These are phyloP conservation scores for Wilhelminamyces savonicus DNA, from an alignment of 805 yeast species.

Conservation along the genomic window DNA sequence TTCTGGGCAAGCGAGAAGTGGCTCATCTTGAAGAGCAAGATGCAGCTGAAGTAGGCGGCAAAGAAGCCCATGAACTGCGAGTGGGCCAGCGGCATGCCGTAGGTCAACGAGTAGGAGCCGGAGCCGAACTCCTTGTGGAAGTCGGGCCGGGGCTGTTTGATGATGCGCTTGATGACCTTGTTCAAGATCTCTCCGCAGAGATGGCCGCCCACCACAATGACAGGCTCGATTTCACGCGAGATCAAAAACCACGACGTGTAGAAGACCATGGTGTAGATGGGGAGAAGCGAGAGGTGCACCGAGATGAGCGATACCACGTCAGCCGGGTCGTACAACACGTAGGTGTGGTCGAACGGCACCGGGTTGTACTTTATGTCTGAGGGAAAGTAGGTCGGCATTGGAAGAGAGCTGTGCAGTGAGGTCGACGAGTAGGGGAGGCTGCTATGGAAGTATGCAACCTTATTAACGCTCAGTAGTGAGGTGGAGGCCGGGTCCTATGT, in stretches of 20 bases:
- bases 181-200: slow-evolving; percentile 70
- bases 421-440: too few species aligned
- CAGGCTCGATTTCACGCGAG: slow-evolving; percentile 81
- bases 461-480: too few species aligned
- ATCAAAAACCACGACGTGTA: slow-evolving; percentile 79
- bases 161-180: slow-evolving; percentile 53
- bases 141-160: slow-evolving; percentile 74
- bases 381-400: too few species aligned
- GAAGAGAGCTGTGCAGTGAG: too few species aligned
- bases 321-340: slow-evolving; percentile 67
- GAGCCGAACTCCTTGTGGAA: slow-evolving; percentile 41
- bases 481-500: too few species aligned
- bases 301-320: slow-evolving; percentile 53
- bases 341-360: slow-evolving; percentile 79
- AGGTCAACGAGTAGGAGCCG: slow-evolving; percentile 48
- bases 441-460: too few species aligned
- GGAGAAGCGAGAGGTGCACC: slow-evolving; percentile 74
- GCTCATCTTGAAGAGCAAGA: slow-evolving; percentile 35
- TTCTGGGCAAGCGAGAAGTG: slow-evolving; percentile 21
- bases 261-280: slow-evolving; percentile 71
- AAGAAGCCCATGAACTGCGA: slow-evolving; percentile 92
- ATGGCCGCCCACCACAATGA: slow-evolving; percentile 81
- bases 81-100: slow-evolving; percentile 98
- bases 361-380: slow-evolving; percentile 18
- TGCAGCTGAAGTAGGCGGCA: slow-evolving; percentile 49